These are phyloP conservation scores for Polysphondylium violaceum DNA, from an alignment of 78 protist genomes.

Conservation along the genomic window DNA sequence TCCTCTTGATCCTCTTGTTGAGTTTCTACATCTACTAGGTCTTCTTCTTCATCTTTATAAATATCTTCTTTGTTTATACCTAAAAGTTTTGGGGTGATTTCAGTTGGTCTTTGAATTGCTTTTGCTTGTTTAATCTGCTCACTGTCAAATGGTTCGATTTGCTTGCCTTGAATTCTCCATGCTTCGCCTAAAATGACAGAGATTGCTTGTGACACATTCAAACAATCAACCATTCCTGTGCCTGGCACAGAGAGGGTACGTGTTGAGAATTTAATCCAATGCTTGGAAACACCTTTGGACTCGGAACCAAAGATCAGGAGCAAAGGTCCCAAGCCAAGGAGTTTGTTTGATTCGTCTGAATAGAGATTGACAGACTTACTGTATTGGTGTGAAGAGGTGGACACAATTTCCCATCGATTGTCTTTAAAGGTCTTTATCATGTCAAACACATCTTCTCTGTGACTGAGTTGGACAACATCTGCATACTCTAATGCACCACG, in stretches of 20 bases:
- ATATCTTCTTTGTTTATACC: conserved; percentile 27
- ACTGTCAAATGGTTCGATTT: background rate
- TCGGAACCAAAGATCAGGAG: conserved; percentile 59
- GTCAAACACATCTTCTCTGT: background rate
- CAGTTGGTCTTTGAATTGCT: background rate
- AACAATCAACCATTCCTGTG: conserved; percentile 54
- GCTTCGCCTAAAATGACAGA: conserved; percentile 54
- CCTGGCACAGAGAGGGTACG: conserved; percentile 21
- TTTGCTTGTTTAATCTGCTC: background rate
- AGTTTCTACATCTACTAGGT: background rate
- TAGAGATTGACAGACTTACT: background rate
- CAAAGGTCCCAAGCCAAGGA: conserved; percentile 37
- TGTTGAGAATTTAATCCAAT: background rate
- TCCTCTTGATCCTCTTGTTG: background rate
- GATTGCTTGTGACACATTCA: conserved; percentile 64
- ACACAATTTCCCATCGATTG: conserved; percentile 38
- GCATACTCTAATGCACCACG: conserved; percentile 63
- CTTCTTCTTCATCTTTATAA: background rate
- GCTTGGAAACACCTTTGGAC: conserved; percentile 18
- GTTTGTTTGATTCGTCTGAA: background rate
- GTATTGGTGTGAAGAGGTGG: background rate
- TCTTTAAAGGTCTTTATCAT: conserved; percentile 1
- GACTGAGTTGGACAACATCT: conserved; percentile 1
- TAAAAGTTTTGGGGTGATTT: conserved; percentile 6
- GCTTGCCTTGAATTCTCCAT: conserved; percentile 57